Base-by-base conservation (phyloP, 179 eudicot genomes). In the Carnegiea gigantea region DNA sequence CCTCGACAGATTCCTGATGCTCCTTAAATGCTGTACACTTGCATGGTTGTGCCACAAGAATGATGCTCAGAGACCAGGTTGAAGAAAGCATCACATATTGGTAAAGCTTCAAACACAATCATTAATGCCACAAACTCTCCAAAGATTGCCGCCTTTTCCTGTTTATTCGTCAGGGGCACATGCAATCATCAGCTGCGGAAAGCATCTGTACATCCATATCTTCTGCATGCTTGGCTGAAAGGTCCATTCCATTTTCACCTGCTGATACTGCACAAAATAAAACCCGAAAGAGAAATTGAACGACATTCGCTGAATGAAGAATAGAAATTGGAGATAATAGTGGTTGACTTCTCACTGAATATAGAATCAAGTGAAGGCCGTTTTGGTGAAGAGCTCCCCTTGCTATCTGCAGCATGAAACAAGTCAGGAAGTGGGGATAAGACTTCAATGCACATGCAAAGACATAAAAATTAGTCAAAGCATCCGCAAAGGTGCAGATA, bases 1-100 rank as follows among this genome's bases (percentile, higher is more conserved):
- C 28, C 12, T 28, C 72, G 18, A 67, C 72, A 67, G 44, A 70
- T 46, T 43, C 73, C 73, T 67, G 74, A 71, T 83, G 85, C 64
- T 82, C 80, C 84, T 83, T 81, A 83, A 87, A 83, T 82, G 86
- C 95, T 90, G 92, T 93, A 93, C 95, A 93, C 85, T 88, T 87
- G 36, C 67, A 82, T 60, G 83, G 81, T 72, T 88, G 76, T 79
- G 84, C 82, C 82, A 84, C 83, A 86, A 82, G 60, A 36, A 36
- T 36, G 28, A 70, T 59, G 77, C 68, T 59, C 64, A 76, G 84
- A 78, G 76, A 80, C 78, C 51, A 83, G 80, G 77, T 72, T 82
- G 82, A 83, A 87, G 84, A 76, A 83, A 79, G 84, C 88, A 87
- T 77, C 78, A 28, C 83, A 75, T 79, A 51, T 84, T 40, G 73